Conservation (phyloP, 768 basidiomycete species). For the Melanogaster broomeanus region DNA sequence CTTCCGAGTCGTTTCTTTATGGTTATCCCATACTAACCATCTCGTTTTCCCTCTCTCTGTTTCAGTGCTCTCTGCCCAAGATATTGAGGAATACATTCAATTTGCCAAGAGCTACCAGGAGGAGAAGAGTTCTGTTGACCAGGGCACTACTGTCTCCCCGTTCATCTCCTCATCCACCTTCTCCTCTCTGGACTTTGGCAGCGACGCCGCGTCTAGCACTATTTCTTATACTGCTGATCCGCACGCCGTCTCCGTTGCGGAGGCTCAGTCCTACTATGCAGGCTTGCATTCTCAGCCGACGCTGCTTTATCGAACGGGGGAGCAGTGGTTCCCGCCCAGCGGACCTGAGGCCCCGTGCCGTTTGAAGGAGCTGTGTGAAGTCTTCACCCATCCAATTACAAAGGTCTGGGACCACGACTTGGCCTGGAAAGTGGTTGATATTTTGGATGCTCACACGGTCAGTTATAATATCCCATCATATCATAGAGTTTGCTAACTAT, state of each 20-base stretch:
- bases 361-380: slow-evolving; percentile 31
- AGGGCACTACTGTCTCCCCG: neutral
- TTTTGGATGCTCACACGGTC: no score
- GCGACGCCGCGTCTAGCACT: slow-evolving; percentile 10
- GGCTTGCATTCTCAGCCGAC: slow-evolving; percentile 31
- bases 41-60: neutral
- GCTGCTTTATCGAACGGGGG: slow-evolving; percentile 29
- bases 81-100: neutral
- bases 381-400: no score
- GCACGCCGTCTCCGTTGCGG: slow-evolving; percentile 9
- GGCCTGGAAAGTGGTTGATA: no score
- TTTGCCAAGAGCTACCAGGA: neutral
- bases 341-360: slow-evolving; percentile 14
- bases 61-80: neutral
- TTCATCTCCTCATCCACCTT: neutral
- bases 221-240: slow-evolving; percentile 19
- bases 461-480: no score
- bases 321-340: slow-evolving; percentile 15
- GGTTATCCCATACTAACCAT: slow-evolving; percentile 5
- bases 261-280: slow-evolving; percentile 30
- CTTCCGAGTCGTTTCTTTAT: no score
- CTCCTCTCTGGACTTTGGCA: neutral
- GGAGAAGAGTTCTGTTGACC: neutral
- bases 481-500: no score
- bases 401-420: no score